Evolutionary conservation across 208 protist genomes (phyloP), one percentile per base, ranked within the genome.

Genomic region (Trypanosomatidae sp.): DNA sequence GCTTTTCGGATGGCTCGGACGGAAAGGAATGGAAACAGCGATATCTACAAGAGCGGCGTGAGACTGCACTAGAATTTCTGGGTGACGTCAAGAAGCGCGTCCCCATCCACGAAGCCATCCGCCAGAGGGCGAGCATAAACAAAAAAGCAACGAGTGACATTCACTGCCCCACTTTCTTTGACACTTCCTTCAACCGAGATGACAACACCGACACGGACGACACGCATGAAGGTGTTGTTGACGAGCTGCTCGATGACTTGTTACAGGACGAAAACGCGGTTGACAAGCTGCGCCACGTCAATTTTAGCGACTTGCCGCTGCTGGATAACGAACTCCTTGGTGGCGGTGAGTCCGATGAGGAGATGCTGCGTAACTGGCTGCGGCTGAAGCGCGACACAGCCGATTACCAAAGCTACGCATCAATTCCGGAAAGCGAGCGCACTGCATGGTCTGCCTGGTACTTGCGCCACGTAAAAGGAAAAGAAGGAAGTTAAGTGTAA

Each of bases 371-470:
- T 0, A 71, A 81, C 28, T 91, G 83, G 86, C 30, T 86, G 53
- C 84, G 82, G 67, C 71, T 90, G 58, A 82, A 88, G 22, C 76
- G 80, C 3, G 82, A 88, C 28, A 89, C 74, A 15, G 77, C 86
- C 5, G 87, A 91, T 65, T 94, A 91, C 52, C 84, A 91, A 69
- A 91, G 76, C 62, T 94, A 94, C 53, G 80, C 81, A 41, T 74
- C 87, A 8, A 86, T 91, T 68, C 89, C 89, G 15, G 83, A 87
- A 64, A 74, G 71, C 30, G 89, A 94, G 49, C 86, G 85, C 17
- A 89, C 72, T 22, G 56, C 62, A 10, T 94, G 86, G 85, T 94
- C 89, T 19, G 89, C 89, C 3, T 94, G 89, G 89, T 94, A 94
- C 78, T 69, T 94, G 56, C 84, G 89, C 39, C 83, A 94, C 68